phyloP scores from a whole-genome alignment of 2,329 filamentous ascomycete species.

The Colletotrichum cuscutae region DNA sequence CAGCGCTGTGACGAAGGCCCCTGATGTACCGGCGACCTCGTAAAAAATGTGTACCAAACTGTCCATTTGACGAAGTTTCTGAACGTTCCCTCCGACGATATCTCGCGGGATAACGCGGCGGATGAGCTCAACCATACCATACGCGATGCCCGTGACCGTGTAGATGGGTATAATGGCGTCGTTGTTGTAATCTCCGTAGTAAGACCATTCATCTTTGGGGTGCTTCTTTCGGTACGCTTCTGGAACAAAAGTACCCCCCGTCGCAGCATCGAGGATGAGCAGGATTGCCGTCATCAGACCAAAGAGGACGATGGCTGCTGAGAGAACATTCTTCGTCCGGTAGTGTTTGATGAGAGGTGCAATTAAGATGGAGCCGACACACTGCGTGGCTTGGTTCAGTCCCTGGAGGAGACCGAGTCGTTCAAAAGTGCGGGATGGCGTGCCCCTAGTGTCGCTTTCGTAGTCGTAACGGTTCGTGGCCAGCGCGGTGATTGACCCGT shows the following conservation, averaged over 20 bases:
- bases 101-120: constrained; percentile 61
- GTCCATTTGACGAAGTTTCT: constrained; percentile 60
- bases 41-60: constrained; percentile 43
- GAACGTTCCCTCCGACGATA: constrained; percentile 60
- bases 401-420: constrained; percentile 58
- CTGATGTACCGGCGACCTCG: constrained; percentile 57
- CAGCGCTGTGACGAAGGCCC: constrained; percentile 59
- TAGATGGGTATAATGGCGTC: constrained; percentile 62
- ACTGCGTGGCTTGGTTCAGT: constrained; percentile 61
- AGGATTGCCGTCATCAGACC: constrained; percentile 58
- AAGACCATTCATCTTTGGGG: constrained; percentile 49
- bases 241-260: constrained; percentile 55
- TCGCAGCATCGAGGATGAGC: constrained; percentile 58
- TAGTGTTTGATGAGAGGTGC: constrained; percentile 60
- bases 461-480: constrained; percentile 60
- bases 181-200: constrained; percentile 59
- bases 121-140: constrained; percentile 63
- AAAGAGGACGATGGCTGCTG: constrained; percentile 55
- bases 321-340: constrained; percentile 57
- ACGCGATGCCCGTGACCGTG: constrained; percentile 51
- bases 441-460: constrained; percentile 1
- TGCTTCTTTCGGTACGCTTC: constrained; percentile 41
- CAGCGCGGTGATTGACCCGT: constrained; percentile 59
- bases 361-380: constrained; percentile 60
- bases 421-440: constrained; percentile 50